phyloP scores from a whole-genome alignment of 495 filamentous ascomycete species.

The Penicillium subrubescens region DNA sequence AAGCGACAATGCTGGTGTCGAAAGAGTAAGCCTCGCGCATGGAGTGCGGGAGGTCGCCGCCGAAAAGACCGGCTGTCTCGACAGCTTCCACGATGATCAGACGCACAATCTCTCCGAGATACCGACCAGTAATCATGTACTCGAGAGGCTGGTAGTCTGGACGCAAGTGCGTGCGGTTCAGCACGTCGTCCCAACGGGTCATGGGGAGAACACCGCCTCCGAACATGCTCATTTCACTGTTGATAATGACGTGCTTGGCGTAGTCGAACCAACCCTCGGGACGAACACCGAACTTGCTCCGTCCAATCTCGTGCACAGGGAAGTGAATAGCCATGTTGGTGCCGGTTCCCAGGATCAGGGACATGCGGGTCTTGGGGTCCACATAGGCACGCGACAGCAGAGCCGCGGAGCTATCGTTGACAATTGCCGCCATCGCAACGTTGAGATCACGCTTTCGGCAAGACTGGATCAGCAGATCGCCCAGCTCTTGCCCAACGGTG shows the following conservation, averaged over 20 bases:
- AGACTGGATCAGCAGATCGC: constrained; percentile 57
- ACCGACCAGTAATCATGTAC: constrained; percentile 85
- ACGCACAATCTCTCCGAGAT: constrained; percentile 81
- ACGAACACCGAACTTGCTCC: constrained; percentile 57
- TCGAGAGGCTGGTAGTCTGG: constrained; percentile 89
- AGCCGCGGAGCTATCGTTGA: constrained; percentile 83
- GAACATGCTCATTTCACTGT: constrained; percentile 89
- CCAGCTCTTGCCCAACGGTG: constrained; percentile 59
- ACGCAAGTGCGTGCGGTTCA: constrained; percentile 69
- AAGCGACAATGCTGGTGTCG: constrained; percentile 69
- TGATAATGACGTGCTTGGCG: constrained; percentile 69
- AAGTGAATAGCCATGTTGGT: constrained; percentile 81
- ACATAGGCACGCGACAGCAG: constrained; percentile 77
- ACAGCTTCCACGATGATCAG: constrained; percentile 74
- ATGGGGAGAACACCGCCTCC: constrained; percentile 68
- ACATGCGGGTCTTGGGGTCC: constrained; percentile 65
- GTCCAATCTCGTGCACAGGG: constrained; percentile 63
- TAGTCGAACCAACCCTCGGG: constrained; percentile 50
- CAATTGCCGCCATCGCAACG: constrained; percentile 67
- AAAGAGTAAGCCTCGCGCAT: constrained; percentile 65
- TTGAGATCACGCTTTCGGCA: constrained; percentile 54
- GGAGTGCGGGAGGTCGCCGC: constrained; percentile 58
- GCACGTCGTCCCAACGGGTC: constrained; percentile 72
- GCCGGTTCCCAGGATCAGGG: constrained; percentile 82
- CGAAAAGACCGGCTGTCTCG: constrained; percentile 50